Evolutionary conservation across 2,329 filamentous ascomycete species (phyloP).

Genomic region (Diaporthe velutina): DNA sequence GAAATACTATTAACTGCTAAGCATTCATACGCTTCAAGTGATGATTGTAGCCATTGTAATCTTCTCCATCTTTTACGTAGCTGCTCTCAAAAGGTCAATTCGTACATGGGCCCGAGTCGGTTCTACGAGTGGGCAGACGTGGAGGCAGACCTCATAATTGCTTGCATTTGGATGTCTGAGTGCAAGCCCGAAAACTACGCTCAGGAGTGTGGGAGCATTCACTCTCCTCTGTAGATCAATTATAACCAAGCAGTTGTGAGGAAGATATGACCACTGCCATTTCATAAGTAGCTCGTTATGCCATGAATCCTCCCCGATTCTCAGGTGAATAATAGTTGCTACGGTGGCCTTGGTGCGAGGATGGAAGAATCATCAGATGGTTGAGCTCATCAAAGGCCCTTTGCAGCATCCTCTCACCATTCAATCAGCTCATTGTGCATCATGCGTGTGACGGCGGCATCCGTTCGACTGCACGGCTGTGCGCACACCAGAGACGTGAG

Average conservation of each 20-base stretch:
- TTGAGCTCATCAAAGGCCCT: neutral
- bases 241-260: neutral
- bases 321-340: neutral
- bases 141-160: neutral
- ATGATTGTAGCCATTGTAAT: neutral
- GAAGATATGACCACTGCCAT: neutral
- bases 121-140: neutral
- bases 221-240: neutral
- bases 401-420: neutral
- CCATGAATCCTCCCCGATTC: neutral
- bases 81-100: neutral
- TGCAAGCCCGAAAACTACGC: neutral
- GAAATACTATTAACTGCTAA: neutral
- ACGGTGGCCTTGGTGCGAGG: too few relatives aligned
- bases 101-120: neutral
- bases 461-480: neutral
- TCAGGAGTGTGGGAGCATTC: neutral
- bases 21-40: neutral
- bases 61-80: too few relatives aligned
- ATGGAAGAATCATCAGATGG: too few relatives aligned
- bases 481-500: conserved; percentile 1
- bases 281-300: neutral
- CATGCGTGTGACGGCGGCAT: neutral
- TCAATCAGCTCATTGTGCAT: neutral
- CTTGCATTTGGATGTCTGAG: neutral